These are phyloP conservation scores for Chaetoscypha palmicola DNA, from an alignment of 2,329 filamentous ascomycete species.

Conservation along the genomic window DNA sequence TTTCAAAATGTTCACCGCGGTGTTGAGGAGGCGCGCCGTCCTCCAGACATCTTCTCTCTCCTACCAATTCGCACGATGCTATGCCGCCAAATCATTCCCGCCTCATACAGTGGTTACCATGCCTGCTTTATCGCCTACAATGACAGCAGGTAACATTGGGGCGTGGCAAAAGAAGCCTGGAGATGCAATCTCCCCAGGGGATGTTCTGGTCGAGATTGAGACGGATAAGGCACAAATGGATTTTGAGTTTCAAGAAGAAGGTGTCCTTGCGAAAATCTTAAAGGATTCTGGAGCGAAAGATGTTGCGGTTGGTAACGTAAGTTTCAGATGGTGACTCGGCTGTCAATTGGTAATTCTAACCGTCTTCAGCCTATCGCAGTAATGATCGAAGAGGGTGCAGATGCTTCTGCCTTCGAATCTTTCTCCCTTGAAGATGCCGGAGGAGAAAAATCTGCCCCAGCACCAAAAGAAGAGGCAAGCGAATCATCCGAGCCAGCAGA, in stretches of 20 bases:
- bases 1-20: constrained; percentile 53
- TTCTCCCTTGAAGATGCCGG: constrained; percentile 89
- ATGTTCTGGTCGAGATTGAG: constrained; percentile 96
- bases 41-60: constrained; percentile 42
- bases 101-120: constrained; percentile 94
- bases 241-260: constrained; percentile 99
- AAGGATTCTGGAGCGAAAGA: constrained; percentile 93
- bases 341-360: constrained; percentile 19
- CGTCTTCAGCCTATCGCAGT: constrained; percentile 80
- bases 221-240: constrained; percentile 99
- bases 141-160: constrained; percentile 95
- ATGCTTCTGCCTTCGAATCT: constrained; percentile 79
- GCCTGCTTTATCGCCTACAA: constrained; percentile 96
- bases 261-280: constrained; percentile 87
- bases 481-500: constrained; percentile 54
- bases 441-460: constrained; percentile 60
- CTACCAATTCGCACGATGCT: constrained; percentile 52
- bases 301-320: constrained; percentile 85
- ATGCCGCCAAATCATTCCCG: constrained; percentile 69
- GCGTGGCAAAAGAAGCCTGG: constrained; percentile 96
- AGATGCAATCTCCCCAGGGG: constrained; percentile 79
- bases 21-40: constrained; percentile 56
- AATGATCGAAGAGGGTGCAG: constrained; percentile 83
- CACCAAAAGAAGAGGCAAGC: constrained; percentile 58
- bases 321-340: constrained; percentile 36